Percentiles rank a stretch among this genome's conserved stretches.
These are phyloP conservation scores for Termitomyces sp. DNA, from an alignment of 768 basidiomycete genomes.

Conservation along the genomic window DNA sequence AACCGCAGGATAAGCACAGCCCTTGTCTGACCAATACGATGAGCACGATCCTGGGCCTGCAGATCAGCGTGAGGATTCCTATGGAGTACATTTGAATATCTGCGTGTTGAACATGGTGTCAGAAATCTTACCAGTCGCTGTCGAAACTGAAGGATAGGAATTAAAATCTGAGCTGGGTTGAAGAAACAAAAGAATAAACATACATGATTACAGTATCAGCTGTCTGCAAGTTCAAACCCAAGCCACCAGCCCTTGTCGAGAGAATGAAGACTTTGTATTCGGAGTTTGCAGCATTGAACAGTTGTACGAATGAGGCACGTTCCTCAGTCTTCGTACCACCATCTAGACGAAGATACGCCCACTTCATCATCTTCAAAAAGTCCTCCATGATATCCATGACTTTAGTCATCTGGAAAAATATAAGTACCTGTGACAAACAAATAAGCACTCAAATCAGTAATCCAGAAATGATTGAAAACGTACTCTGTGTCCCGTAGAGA, in stretches of 20 bases:
- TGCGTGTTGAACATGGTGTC: neutral
- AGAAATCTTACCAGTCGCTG: conserved; percentile 53
- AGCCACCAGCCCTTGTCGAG: conserved; percentile 89
- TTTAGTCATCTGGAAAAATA: conserved; percentile 99
- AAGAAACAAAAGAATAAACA: conserved; percentile 21
- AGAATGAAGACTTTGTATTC: conserved; percentile 90
- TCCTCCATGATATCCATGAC: conserved; percentile 99
- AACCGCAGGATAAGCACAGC: conserved; percentile 94
- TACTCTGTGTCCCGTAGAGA: conserved; percentile 85
- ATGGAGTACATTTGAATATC: neutral
- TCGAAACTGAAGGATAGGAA: conserved; percentile 50
- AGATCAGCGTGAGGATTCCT: conserved; percentile 99
- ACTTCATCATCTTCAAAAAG: conserved; percentile 82
- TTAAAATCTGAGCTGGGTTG: neutral
- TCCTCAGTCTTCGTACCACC: conserved; percentile 96
- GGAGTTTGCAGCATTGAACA: conserved; percentile 87
- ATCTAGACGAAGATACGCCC: conserved; percentile 89
- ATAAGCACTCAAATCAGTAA: conserved; percentile 3
- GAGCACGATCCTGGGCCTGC: conserved; percentile 98
- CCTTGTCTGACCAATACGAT: conserved; percentile 99
- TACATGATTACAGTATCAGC: conserved; percentile 96
- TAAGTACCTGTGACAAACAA: conserved; percentile 61
- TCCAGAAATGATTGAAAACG: conserved; percentile 13
- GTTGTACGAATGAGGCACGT: conserved; percentile 77
- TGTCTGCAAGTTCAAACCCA: conserved; percentile 92